phyloP scores from a whole-genome alignment of 352 stramenopile genomes.

The Globisporangium yorkense region DNA sequence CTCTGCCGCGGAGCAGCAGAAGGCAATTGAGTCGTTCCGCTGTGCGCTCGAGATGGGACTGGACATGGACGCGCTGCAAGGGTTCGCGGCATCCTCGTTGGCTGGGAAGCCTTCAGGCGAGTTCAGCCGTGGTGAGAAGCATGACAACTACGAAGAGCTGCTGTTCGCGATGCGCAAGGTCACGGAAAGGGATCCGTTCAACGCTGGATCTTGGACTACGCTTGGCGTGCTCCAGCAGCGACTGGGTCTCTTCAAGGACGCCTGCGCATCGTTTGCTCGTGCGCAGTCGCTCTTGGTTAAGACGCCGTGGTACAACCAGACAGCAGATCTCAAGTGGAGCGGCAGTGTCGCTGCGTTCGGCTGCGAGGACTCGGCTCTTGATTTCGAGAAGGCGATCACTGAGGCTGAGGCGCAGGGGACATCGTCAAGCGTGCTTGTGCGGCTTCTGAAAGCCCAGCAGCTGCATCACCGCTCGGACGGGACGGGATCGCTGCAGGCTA shows the following conservation, averaged over 20 bases:
- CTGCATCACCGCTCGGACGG: constrained; percentile 6
- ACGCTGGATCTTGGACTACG: constrained; percentile 51
- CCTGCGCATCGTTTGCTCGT: constrained; percentile 25
- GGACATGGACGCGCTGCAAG: constrained; percentile 69
- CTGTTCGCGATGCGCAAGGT: constrained; percentile 81
- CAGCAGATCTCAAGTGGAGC: constrained; percentile 33
- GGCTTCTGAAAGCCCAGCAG: constrained; percentile 8
- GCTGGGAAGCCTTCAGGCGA: constrained; percentile 25
- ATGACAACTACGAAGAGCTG: constrained; percentile 28
- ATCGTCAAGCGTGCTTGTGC: background rate
- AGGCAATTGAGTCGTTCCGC: constrained; percentile 65
- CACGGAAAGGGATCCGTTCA: constrained; percentile 64
- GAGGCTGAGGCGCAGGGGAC: background rate
- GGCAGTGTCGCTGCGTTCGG: constrained; percentile 23
- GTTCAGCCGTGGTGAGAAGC: constrained; percentile 7
- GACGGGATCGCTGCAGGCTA: background rate
- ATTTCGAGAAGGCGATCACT: constrained; percentile 6
- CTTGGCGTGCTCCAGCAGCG: constrained; percentile 59
- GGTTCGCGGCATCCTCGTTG: constrained; percentile 25
- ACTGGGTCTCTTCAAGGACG: constrained; percentile 37
- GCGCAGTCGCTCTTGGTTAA: constrained; percentile 9
- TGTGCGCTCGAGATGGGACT: constrained; percentile 70
- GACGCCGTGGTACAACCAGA: background rate
- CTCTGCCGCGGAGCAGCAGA: constrained; percentile 29
- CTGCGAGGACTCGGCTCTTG: background rate